Evolutionary conservation across 257 asterid species (phyloP).

Genomic region (Capsicum pubescens): DNA sequence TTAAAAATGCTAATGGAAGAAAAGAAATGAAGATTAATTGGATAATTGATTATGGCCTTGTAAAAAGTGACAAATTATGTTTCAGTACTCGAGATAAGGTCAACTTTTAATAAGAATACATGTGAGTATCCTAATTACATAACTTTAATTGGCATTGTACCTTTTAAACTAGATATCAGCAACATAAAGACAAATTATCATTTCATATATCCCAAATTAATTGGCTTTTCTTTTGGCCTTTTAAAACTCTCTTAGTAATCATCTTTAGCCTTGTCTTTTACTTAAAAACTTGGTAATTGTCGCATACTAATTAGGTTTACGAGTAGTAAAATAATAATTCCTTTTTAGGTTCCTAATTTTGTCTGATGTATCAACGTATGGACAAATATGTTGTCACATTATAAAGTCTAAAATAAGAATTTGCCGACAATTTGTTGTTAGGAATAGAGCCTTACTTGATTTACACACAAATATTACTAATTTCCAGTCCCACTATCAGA

Average conservation of each 20-base stretch:
- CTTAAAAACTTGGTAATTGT: background rate
- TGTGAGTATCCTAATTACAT: conserved; percentile 13
- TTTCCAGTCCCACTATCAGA: background rate
- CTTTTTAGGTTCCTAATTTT: background rate
- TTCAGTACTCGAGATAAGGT: conserved; percentile 16
- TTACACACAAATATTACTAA: background rate
- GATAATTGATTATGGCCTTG: background rate
- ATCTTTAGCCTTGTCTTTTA: background rate
- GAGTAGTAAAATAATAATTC: background rate
- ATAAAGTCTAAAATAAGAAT: background rate
- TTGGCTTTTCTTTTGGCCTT: background rate
- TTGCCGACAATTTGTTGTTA: background rate
- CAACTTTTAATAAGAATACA: conserved; percentile 31
- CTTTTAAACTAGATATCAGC: background rate
- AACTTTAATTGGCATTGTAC: background rate
- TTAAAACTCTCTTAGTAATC: background rate
- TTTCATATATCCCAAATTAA: conserved; percentile 25
- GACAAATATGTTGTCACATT: background rate
- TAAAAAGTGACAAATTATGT: background rate
- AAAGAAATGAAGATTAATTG: background rate
- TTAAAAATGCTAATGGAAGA: background rate
- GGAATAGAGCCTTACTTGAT: background rate
- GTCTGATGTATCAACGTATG: background rate
- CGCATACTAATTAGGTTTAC: background rate
- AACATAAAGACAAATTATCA: conserved; percentile 28